Conservation (phyloP, 345 rosid species). For the Salix koriyanagi region DNA sequence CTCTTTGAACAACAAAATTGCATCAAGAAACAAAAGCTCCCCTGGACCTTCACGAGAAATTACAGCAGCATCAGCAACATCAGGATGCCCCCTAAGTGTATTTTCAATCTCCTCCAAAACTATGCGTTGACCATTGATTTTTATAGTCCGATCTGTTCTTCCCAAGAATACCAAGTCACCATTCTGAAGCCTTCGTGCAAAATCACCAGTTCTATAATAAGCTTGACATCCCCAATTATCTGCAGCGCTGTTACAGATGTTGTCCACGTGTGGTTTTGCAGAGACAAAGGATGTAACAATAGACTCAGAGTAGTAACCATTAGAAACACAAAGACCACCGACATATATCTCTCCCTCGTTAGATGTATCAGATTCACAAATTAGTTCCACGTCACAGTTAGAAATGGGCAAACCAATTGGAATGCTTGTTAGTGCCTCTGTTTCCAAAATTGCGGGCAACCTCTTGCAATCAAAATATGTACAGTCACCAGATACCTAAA, state of each 20-base stretch:
- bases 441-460: constrained; percentile 64
- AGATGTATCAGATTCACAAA: constrained; percentile 41
- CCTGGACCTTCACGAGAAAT: constrained; percentile 36
- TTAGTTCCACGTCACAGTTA: constrained; percentile 56
- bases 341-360: constrained; percentile 70
- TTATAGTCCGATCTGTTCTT: constrained; percentile 73
- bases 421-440: constrained; percentile 57
- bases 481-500: constrained; percentile 92
- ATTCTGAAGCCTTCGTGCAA: constrained; percentile 54
- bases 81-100: constrained; percentile 48
- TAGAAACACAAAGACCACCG: constrained; percentile 64
- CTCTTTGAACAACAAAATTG: constrained; percentile 51
- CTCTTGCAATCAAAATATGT: constrained; percentile 81
- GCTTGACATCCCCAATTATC: constrained; percentile 44
- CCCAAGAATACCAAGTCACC: constrained; percentile 82
- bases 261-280: constrained; percentile 44
- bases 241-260: constrained; percentile 32
- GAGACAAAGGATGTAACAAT: constrained; percentile 25
- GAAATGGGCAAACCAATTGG: constrained; percentile 88
- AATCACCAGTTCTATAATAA: constrained; percentile 86
- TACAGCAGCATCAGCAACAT: constrained; percentile 67
- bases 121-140: constrained; percentile 79
- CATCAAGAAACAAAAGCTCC: constrained; percentile 43
- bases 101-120: constrained; percentile 78
- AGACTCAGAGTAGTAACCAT: constrained; percentile 51